phyloP scores from a whole-genome alignment of 1,139 yeast genomes.

The Hanseniaspora uvarum region DNA sequence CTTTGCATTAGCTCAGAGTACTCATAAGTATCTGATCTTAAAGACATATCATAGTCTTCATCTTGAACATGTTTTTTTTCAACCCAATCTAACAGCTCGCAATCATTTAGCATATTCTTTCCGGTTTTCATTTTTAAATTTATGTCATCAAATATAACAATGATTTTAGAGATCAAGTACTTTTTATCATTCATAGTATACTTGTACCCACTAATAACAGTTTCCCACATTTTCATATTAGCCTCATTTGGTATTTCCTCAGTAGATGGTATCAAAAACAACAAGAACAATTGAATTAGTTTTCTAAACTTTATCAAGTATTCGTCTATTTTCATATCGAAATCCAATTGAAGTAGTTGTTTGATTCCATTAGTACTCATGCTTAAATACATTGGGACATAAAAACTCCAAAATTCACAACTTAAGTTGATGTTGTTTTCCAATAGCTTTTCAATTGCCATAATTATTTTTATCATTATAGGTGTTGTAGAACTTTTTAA shows the following conservation, averaged over 20 bases:
- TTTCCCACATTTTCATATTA: not conserved
- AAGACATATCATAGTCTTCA: not conserved
- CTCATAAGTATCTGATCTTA: constrained; percentile 1
- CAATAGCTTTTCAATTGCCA: constrained; percentile 4
- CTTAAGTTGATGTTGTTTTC: not conserved
- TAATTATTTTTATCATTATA: constrained; percentile 1
- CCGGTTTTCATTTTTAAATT: constrained; percentile 5
- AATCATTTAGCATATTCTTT: constrained; percentile 5
- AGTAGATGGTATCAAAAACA: constrained; percentile 8
- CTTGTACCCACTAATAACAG: not conserved
- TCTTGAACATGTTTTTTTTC: not conserved
- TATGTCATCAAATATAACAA: not conserved
- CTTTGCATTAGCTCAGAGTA: constrained; percentile 15
- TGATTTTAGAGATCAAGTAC: not conserved
- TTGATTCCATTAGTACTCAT: not conserved
- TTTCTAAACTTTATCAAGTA: constrained; percentile 12
- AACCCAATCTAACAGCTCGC: not conserved
- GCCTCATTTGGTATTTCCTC: not conserved
- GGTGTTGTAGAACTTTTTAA: constrained; percentile 8
- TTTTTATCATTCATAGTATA: not conserved
- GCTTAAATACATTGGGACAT: constrained; percentile 11
- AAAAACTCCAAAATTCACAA: constrained; percentile 9
- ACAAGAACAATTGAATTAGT: constrained; percentile 1
- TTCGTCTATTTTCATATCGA: not conserved
- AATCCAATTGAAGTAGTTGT: not conserved